phyloP scores from a whole-genome alignment of 2,329 filamentous ascomycete species.

The Westerdykella aurantiaca region DNA sequence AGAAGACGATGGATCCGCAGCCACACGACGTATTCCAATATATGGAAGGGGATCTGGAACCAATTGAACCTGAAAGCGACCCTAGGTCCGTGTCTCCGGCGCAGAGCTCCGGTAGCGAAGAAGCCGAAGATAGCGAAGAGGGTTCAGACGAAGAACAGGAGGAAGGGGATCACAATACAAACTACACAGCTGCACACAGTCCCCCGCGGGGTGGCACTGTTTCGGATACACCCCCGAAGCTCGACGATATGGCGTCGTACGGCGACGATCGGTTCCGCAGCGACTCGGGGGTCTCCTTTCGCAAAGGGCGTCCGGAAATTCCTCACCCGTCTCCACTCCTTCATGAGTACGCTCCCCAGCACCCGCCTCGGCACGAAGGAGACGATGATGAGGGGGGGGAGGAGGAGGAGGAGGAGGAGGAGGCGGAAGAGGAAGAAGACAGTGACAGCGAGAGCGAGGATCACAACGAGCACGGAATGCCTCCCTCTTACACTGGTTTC shows the following conservation, averaged over 20 bases:
- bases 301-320: constrained; percentile 29
- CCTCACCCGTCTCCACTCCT: constrained; percentile 11
- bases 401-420: constrained; percentile 12
- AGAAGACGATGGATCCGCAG: constrained; percentile 14
- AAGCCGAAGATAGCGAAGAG: too few relatives aligned
- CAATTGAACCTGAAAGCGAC: not conserved
- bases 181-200: too few relatives aligned
- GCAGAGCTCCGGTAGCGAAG: too few relatives aligned
- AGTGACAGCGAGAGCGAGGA: constrained; percentile 8
- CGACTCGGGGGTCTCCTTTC: constrained; percentile 26
- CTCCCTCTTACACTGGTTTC: constrained; percentile 8
- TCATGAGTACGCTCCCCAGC: not conserved
- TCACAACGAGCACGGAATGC: not conserved
- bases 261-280: constrained; percentile 3
- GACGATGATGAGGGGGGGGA: constrained; percentile 12
- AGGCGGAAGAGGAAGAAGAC: constrained; percentile 12
- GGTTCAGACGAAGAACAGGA: too few relatives aligned
- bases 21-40: constrained; percentile 28
- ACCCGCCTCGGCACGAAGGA: constrained; percentile 5
- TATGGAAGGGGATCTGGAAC: constrained; percentile 11
- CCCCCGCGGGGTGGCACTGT: too few relatives aligned
- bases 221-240: too few relatives aligned
- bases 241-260: too few relatives aligned
- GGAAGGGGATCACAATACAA: not conserved
- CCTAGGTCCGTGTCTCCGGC: not conserved